These are phyloP conservation scores for Monosporascus sp. DNA, from an alignment of 2,329 filamentous ascomycete genomes.

Conservation along the genomic window DNA sequence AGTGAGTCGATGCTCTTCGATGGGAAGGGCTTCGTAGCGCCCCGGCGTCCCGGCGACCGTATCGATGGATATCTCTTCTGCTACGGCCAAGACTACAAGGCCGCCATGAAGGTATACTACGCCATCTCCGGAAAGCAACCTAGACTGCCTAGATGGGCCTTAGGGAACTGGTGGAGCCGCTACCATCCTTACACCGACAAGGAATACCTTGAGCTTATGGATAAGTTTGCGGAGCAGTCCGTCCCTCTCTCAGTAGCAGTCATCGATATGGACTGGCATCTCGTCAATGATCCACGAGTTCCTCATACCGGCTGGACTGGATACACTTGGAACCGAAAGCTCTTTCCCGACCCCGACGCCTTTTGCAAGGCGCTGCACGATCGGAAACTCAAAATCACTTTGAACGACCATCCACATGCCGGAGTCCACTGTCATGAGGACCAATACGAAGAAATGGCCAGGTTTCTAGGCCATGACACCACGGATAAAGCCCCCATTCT, in stretches of 20 bases:
- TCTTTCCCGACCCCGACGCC: conserved; percentile 49
- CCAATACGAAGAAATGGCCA: conserved; percentile 48
- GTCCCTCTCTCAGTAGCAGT: conserved; percentile 56
- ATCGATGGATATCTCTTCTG: conserved; percentile 56
- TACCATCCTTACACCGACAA: conserved; percentile 53
- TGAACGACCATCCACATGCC: conserved; percentile 59
- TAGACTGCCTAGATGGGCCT: conserved; percentile 47
- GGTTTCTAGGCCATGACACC: conserved; percentile 45
- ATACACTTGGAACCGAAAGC: conserved; percentile 55
- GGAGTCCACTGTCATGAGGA: conserved; percentile 54
- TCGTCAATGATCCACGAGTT: conserved; percentile 42
- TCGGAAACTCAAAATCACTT: conserved; percentile 45
- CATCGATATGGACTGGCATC: conserved; percentile 64
- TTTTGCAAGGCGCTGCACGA: conserved; percentile 48
- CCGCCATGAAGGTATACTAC: conserved; percentile 49
- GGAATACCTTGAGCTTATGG: conserved; percentile 53
- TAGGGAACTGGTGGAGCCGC: conserved; percentile 63
- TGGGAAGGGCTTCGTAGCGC: conserved; percentile 44
- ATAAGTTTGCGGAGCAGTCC: conserved; percentile 42
- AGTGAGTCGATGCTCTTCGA: conserved; percentile 52
- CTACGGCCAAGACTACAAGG: conserved; percentile 52
- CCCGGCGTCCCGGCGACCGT: conserved; percentile 39
- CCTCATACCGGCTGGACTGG: conserved; percentile 51
- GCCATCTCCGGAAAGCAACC: conserved; percentile 51
- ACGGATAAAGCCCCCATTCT: conserved; percentile 42